These are phyloP conservation scores for Globisporangium cystogenes DNA, from an alignment of 352 stramenopile genomes.

Conservation along the genomic window DNA sequence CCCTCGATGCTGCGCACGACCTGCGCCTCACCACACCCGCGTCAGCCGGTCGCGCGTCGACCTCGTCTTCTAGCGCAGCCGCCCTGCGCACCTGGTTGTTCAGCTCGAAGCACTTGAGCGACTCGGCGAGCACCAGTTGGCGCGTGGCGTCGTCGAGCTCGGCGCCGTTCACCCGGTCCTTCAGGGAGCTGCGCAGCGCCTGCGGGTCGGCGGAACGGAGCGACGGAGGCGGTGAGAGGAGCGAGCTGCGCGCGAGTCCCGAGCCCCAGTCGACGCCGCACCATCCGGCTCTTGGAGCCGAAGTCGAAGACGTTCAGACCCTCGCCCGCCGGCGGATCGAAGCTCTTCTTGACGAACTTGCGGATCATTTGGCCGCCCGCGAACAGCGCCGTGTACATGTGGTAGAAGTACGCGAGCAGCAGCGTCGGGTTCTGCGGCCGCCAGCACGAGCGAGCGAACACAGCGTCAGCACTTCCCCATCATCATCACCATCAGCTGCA, in stretches of 20 bases:
- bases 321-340: constrained; percentile 29
- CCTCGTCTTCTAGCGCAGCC: too few relatives aligned
- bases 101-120: constrained; percentile 48
- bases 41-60: background rate
- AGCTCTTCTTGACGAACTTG: constrained; percentile 62
- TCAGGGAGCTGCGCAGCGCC: constrained; percentile 42
- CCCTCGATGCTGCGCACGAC: constrained; percentile 64
- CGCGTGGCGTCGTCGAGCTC: constrained; percentile 35
- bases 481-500: background rate
- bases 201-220: constrained; percentile 11
- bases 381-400: constrained; percentile 74
- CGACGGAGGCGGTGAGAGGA: too few relatives aligned
- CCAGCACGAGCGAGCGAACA: too few relatives aligned
- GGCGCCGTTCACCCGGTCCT: constrained; percentile 53
- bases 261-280: constrained; percentile 6
- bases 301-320: constrained; percentile 54
- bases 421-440: constrained; percentile 41
- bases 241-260: too few relatives aligned
- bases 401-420: constrained; percentile 58
- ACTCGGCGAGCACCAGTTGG: constrained; percentile 45
- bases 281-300: constrained; percentile 42
- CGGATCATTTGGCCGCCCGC: constrained; percentile 56
- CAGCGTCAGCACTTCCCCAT: background rate
- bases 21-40: constrained; percentile 13
- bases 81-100: constrained; percentile 67